A percentile compares a stretch with the other conserved stretches of the same genome.
These are phyloP conservation scores for Chamaecyparis obtusa DNA, from an alignment of 75 land plant genomes.

Conservation along the genomic window DNA sequence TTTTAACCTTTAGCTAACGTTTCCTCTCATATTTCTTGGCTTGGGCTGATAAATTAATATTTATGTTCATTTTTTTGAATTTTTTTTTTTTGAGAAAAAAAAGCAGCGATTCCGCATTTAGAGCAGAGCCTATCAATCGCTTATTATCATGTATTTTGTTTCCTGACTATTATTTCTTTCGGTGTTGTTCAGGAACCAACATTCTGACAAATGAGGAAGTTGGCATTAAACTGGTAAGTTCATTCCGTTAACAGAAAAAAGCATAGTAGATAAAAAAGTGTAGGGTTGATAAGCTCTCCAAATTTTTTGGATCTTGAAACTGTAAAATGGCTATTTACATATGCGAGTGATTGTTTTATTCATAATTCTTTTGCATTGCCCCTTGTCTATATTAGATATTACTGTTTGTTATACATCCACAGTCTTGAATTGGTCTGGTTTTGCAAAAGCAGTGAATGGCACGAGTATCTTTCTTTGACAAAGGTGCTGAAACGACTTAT, in stretches of 20 bases:
- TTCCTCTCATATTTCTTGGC: not conserved
- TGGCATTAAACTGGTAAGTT: conserved; percentile 31
- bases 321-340: not conserved
- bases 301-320: not conserved
- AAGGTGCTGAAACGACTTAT: not conserved
- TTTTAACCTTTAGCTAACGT: not conserved
- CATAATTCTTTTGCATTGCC: not conserved
- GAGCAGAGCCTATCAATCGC: not conserved
- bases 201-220: conserved; percentile 33
- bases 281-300: not conserved
- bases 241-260: not conserved
- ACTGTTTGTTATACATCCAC: not conserved
- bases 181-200: conserved; percentile 16
- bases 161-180: not conserved
- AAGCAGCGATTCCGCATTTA: not conserved
- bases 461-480: not conserved
- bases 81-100: no score
- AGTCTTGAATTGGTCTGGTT: no score
- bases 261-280: not conserved
- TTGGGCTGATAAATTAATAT: not conserved
- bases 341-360: not conserved
- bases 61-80: not conserved
- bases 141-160: not conserved
- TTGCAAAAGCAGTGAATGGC: not conserved
- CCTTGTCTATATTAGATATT: no score